Evolutionary conservation across 2,329 filamentous ascomycete species (phyloP).

Genomic region (Diaporthe australafricana): DNA sequence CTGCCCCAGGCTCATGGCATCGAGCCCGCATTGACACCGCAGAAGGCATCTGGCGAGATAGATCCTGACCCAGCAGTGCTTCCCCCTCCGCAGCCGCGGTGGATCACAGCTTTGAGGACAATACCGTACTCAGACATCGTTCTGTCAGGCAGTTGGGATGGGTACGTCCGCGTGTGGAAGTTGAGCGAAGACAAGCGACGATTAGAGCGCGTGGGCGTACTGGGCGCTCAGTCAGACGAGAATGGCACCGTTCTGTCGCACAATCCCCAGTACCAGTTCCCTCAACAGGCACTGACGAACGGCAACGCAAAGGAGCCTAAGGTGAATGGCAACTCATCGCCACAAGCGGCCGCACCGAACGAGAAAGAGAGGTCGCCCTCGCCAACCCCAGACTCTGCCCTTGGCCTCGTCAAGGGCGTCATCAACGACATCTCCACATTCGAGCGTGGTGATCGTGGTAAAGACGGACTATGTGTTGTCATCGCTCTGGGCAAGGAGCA

Average conservation of each 20-base stretch:
- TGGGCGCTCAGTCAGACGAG: conserved; percentile 57
- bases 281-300: conserved; percentile 42
- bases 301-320: conserved; percentile 29
- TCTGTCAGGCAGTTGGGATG: conserved; percentile 94
- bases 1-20: conserved; percentile 86
- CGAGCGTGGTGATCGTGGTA: conserved; percentile 82
- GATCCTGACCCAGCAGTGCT: conserved; percentile 70
- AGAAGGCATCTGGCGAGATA: conserved; percentile 79
- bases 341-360: background rate
- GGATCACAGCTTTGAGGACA: conserved; percentile 88
- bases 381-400: conserved; percentile 35
- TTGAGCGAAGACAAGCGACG: conserved; percentile 85
- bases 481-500: conserved; percentile 90
- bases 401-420: conserved; percentile 72
- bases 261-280: conserved; percentile 34
- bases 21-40: conserved; percentile 75
- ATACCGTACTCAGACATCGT: conserved; percentile 93
- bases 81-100: conserved; percentile 78
- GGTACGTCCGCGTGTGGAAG: conserved; percentile 85
- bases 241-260: conserved; percentile 37
- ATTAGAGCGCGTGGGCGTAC: conserved; percentile 77
- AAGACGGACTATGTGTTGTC: conserved; percentile 83
- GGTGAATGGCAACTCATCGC: background rate
- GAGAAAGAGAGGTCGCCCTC: conserved; percentile 35
- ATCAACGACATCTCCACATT: conserved; percentile 91